Evolutionary conservation across 140 eudicot genomes (phyloP).

Genomic region (Anethum foeniculum): DNA sequence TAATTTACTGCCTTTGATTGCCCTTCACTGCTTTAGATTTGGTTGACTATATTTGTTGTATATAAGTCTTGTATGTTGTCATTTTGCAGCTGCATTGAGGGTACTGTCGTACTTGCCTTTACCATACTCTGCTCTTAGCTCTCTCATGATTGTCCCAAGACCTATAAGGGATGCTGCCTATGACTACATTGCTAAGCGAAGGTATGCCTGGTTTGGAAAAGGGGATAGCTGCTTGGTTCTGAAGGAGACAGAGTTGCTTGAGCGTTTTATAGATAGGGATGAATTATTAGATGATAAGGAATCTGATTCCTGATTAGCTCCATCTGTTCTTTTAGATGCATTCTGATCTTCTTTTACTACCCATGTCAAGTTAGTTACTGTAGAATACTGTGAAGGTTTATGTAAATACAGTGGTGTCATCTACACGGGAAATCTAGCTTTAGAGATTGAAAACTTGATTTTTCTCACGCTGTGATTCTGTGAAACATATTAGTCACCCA

Average conservation of each 20-base stretch:
- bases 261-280: conserved; percentile 78
- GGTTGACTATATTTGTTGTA: not conserved
- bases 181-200: conserved; percentile 67
- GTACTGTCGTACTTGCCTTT: conserved; percentile 80
- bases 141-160: conserved; percentile 54
- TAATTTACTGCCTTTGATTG: not conserved
- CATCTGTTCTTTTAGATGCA: conserved; percentile 1
- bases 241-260: conserved; percentile 71
- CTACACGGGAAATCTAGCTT: not conserved
- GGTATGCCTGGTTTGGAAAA: conserved; percentile 89
- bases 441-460: not conserved
- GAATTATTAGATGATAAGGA: conserved; percentile 46
- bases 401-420: not conserved
- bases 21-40: not conserved
- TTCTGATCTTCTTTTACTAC: not conserved
- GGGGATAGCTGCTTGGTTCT: conserved; percentile 71
- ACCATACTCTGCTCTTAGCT: conserved; percentile 70
- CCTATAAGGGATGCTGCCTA: conserved; percentile 81
- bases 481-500: not conserved
- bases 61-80: not conserved
- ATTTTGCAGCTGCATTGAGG: conserved; percentile 79
- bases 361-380: not conserved
- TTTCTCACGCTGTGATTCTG: not conserved
- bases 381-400: not conserved
- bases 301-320: conserved; percentile 26